Percentiles rank a stretch among this genome's conserved stretches.
phyloP scores from a whole-genome alignment of 148 eudicot genomes.

The Spergularia bocconei region DNA sequence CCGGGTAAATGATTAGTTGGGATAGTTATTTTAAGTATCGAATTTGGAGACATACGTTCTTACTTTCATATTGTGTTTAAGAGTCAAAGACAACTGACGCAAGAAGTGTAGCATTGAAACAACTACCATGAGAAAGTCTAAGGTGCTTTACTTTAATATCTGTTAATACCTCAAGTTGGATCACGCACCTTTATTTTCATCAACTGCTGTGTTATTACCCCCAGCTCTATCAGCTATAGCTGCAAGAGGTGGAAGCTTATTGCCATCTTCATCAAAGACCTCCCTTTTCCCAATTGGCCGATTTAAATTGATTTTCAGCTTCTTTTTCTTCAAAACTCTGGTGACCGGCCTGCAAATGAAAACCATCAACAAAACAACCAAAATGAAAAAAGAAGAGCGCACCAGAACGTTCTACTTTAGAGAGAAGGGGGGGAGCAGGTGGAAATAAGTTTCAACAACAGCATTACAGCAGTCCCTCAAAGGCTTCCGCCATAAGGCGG shows the following conservation, averaged over 20 bases:
- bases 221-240: conserved; percentile 47
- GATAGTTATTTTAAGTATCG: no score
- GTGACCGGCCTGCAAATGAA: conserved; percentile 54
- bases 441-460: neutral
- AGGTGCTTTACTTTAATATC: neutral
- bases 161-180: neutral
- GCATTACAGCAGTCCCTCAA: no score
- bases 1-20: no score
- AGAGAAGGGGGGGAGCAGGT: neutral
- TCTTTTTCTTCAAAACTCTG: conserved; percentile 73
- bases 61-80: neutral
- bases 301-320: conserved; percentile 81
- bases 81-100: neutral
- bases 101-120: neutral
- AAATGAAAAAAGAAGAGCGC: neutral
- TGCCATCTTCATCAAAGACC: conserved; percentile 88
- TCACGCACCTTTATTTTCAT: conserved; percentile 56
- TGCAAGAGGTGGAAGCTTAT: conserved; percentile 73
- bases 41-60: no score
- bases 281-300: conserved; percentile 81
- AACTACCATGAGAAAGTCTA: neutral
- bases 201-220: conserved; percentile 34
- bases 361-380: neutral
- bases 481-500: no score
- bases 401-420: neutral